Evolutionary conservation across 495 filamentous ascomycete genomes (phyloP).

Genomic region (Penicillium dipodomyicola): DNA sequence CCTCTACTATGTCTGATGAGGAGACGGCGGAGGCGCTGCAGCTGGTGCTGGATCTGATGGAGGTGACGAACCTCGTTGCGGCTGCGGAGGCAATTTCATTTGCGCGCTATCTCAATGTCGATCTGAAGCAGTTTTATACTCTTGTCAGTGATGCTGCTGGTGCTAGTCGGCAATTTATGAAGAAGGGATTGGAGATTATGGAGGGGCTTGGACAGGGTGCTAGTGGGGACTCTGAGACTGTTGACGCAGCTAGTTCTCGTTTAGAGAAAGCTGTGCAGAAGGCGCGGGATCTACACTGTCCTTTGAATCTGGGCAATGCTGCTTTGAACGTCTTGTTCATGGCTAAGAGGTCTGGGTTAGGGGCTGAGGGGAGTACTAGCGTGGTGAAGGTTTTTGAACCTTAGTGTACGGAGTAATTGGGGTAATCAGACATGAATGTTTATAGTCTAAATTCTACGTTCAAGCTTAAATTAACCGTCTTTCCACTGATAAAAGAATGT

Average conservation of each 20-base stretch:
- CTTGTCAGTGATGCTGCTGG: conserved; percentile 72
- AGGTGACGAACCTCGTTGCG: conserved; percentile 61
- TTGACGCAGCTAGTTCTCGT: conserved; percentile 54
- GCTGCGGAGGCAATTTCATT: conserved; percentile 67
- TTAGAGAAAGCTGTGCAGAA: conserved; percentile 60
- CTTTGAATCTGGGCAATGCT: conserved; percentile 43
- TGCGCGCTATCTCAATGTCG: conserved; percentile 59
- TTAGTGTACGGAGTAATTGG: not conserved
- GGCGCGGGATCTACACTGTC: conserved; percentile 52
- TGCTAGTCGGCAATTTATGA: conserved; percentile 58
- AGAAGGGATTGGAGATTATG: conserved; percentile 55
- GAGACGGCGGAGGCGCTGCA: conserved; percentile 39
- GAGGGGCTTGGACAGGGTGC: conserved; percentile 32
- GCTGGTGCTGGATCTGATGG: conserved; percentile 59
- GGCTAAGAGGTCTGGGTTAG: conserved; percentile 35
- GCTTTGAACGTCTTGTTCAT: conserved; percentile 40
- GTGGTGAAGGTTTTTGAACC: conserved; percentile 39
- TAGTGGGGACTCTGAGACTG: conserved; percentile 33
- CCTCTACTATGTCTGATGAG: conserved; percentile 24
- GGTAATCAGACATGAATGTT: not conserved
- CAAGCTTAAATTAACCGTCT: not conserved
- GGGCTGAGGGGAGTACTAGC: conserved; percentile 32
- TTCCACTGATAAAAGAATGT: not conserved
- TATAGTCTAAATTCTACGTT: not conserved
- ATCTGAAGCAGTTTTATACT: conserved; percentile 62